A percentile compares a stretch with the other conserved stretches of the same genome.
phyloP scores from a whole-genome alignment of 805 yeast genomes.

The Starmerella potacharoeniae region DNA sequence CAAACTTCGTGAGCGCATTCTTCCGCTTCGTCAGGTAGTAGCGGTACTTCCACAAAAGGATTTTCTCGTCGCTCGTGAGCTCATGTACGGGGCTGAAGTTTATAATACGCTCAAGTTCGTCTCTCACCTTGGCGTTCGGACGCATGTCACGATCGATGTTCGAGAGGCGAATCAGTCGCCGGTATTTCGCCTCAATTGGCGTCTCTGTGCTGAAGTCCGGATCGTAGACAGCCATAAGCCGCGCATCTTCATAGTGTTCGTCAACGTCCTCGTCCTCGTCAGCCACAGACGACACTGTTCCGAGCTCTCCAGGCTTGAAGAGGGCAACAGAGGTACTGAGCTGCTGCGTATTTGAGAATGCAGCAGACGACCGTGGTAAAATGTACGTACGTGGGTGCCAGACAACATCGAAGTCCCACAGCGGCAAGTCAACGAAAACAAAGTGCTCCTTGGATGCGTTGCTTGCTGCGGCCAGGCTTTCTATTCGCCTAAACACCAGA shows the following conservation, averaged over 20 bases:
- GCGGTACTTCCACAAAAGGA: slow-evolving; percentile 80
- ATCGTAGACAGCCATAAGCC: slow-evolving; percentile 40
- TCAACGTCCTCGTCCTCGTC: slow-evolving; percentile 18
- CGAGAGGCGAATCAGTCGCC: slow-evolving; percentile 73
- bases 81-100: slow-evolving; percentile 74
- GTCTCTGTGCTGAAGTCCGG: slow-evolving; percentile 60
- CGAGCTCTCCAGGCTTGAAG: slow-evolving; percentile 10
- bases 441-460: slow-evolving; percentile 25
- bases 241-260: slow-evolving; percentile 18
- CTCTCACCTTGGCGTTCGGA: slow-evolving; percentile 75
- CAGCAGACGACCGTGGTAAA: slow-evolving; percentile 20
- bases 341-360: slow-evolving; percentile 23
- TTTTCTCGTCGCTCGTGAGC: slow-evolving; percentile 70
- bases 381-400: slow-evolving; percentile 39
- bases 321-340: slow-evolving; percentile 22
- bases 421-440: slow-evolving; percentile 45
- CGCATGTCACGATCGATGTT: slow-evolving; percentile 66
- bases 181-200: slow-evolving; percentile 79
- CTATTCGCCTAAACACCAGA: slow-evolving; percentile 46
- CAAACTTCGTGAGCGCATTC: slow-evolving; percentile 63
- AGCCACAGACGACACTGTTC: background rate
- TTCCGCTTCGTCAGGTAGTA: slow-evolving; percentile 64
- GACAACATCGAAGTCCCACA: slow-evolving; percentile 62
- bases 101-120: slow-evolving; percentile 56
- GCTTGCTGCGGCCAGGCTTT: slow-evolving; percentile 25